Evolutionary conservation across 768 basidiomycete species (phyloP), one percentile per base, ranked within the genome.

Genomic region (Dendrothele bispora): DNA sequence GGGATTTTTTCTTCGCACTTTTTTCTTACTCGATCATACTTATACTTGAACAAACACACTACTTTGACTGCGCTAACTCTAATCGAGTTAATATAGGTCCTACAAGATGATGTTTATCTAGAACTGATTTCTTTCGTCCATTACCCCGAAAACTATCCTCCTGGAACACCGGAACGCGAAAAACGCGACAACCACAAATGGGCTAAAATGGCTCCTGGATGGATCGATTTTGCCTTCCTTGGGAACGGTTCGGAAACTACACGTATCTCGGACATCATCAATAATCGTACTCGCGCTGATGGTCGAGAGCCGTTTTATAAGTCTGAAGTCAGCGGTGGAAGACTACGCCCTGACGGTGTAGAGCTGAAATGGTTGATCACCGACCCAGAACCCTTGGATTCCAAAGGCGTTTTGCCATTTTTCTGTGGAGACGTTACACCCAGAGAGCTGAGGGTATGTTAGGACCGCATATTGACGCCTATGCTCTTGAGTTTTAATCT

Each of bases 401-500:
- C 21, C 7, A 55, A 63, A 10, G 74, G 75, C 2, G 54, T 57
- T 1, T 61, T 82, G 15, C 86, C 87, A 6, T 89, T 89, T 58
- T 89, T 84, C 62, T 89, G 88, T 55, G 84, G 84, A 11, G 87
- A 89, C 56, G 65, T 86, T 3, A 87, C 85, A 3, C 78, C 83
- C 3, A 67, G 86, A 40, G 53, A 63, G 2, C 72, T 74, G 62
- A 70, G 87, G 62, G 88, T 84, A 55, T 15, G 78, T 65, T n/a
- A 8, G 7, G n/a, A n/a, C 34, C n/a, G 3, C 21, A 20, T 43
- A 22, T 6, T 7, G 41, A 28, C 10, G 15, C 7, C 10, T 39
- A 7, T 7, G 38, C 22, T 20, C 6, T 17, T 14, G 15, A 30
- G 38, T 7, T 22, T 15, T 10, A 5, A 3, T 8, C 28, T 10